Evolutionary conservation across 2,329 filamentous ascomycete species (phyloP).

Genomic region (Pseudopyricularia javanii): DNA sequence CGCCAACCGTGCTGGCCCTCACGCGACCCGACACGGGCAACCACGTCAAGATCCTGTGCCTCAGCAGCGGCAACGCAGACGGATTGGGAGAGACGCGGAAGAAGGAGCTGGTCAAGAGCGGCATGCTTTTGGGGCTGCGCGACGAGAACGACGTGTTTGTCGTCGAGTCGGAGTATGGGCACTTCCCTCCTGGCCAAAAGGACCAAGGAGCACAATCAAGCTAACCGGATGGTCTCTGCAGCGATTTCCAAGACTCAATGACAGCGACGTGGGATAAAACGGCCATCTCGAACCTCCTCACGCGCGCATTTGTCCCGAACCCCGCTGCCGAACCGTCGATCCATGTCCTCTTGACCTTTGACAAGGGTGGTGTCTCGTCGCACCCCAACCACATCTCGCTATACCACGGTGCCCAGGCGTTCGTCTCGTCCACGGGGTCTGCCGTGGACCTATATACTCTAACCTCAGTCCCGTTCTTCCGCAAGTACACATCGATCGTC

Average conservation of each 20-base stretch:
- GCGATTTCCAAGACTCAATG: slow-evolving; percentile 84
- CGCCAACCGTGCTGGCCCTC: slow-evolving; percentile 75
- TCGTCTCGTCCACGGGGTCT: slow-evolving; percentile 55
- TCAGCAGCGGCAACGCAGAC: slow-evolving; percentile 80
- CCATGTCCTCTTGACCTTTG: slow-evolving; percentile 84
- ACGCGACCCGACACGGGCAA: slow-evolving; percentile 71
- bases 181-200: neutral
- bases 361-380: slow-evolving; percentile 65
- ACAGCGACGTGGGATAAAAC: slow-evolving; percentile 60
- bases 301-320: slow-evolving; percentile 60
- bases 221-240: slow-evolving; percentile 6
- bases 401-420: slow-evolving; percentile 67
- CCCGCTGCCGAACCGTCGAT: slow-evolving; percentile 45
- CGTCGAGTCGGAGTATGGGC: slow-evolving; percentile 56
- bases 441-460: slow-evolving; percentile 83
- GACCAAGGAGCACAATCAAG: neutral
- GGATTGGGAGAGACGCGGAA: slow-evolving; percentile 75
- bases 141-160: slow-evolving; percentile 71
- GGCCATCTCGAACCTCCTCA: slow-evolving; percentile 59
- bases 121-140: slow-evolving; percentile 61
- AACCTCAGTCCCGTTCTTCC: slow-evolving; percentile 53
- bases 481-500: slow-evolving; percentile 72
- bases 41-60: slow-evolving; percentile 85
- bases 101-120: slow-evolving; percentile 74
- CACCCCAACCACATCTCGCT: slow-evolving; percentile 93